Evolutionary conservation across 108 stramenopile genomes (phyloP).

Genomic region (Discostella pseudostelligera): DNA sequence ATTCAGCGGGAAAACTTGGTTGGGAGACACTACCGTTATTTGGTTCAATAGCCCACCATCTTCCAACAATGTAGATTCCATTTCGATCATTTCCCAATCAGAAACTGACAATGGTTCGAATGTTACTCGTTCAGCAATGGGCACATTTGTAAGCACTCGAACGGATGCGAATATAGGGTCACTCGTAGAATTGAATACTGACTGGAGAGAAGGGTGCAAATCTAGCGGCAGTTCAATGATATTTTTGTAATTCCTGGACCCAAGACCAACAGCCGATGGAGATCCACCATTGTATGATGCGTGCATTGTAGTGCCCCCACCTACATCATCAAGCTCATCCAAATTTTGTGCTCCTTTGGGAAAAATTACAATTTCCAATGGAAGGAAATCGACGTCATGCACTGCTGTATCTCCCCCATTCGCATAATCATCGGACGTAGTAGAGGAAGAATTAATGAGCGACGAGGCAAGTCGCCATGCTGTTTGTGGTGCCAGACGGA

Average conservation of each 20-base stretch:
- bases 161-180: slow-evolving; percentile 41
- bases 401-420: neutral
- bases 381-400: slow-evolving; percentile 37
- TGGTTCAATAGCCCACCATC: slow-evolving; percentile 66
- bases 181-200: slow-evolving; percentile 25
- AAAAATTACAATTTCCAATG: slow-evolving; percentile 35
- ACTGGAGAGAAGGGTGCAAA: slow-evolving; percentile 41
- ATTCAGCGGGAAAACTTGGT: slow-evolving; percentile 52
- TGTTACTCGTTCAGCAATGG: slow-evolving; percentile 39
- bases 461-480: slow-evolving; percentile 22
- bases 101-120: slow-evolving; percentile 64
- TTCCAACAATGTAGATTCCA: slow-evolving; percentile 61
- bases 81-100: slow-evolving; percentile 82
- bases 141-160: slow-evolving; percentile 40
- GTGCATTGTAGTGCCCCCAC: slow-evolving; percentile 36
- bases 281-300: slow-evolving; percentile 75
- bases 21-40: slow-evolving; percentile 62
- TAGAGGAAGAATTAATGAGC: neutral
- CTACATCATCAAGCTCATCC: neutral
- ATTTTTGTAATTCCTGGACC: slow-evolving; percentile 14
- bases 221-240: slow-evolving; percentile 39
- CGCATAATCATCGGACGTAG: neutral
- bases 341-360: neutral
- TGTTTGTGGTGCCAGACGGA: slow-evolving; percentile 22
- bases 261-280: slow-evolving; percentile 12